These are phyloP conservation scores for Acanthamoeba royreba DNA, from an alignment of 208 protist genomes.

Conservation along the genomic window DNA sequence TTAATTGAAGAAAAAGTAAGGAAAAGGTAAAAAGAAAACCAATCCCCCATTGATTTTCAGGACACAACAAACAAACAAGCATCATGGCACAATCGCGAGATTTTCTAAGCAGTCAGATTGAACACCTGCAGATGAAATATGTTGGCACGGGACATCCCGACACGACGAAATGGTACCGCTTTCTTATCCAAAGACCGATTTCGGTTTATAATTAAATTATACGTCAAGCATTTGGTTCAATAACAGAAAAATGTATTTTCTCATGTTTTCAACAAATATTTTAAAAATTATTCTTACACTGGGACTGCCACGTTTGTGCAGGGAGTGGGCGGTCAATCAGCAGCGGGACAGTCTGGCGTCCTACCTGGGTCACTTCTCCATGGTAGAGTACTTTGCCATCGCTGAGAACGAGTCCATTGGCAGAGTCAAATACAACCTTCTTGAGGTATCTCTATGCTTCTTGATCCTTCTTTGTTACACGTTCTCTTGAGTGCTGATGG, in stretches of 20 bases:
- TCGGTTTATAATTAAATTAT: background rate
- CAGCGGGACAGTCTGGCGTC: slow-evolving; percentile 77
- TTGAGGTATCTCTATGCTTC: slow-evolving; percentile 61
- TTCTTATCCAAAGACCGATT: background rate
- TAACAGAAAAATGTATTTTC: background rate
- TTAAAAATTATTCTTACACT: too few relatives aligned
- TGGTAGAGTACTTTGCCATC: slow-evolving; percentile 71
- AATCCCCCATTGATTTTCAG: too few relatives aligned
- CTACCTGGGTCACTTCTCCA: slow-evolving; percentile 75
- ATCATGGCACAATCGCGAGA: slow-evolving; percentile 50
- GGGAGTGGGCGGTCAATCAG: slow-evolving; percentile 77
- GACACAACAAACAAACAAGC: too few relatives aligned
- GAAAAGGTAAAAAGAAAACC: too few relatives aligned
- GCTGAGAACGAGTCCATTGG: slow-evolving; percentile 79
- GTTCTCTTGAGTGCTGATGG: background rate
- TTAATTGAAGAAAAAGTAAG: too few relatives aligned
- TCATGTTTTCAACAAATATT: background rate
- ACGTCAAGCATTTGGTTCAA: background rate
- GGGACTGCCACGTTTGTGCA: background rate
- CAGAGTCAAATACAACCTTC: slow-evolving; percentile 67
- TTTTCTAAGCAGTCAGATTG: slow-evolving; percentile 73
- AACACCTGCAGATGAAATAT: slow-evolving; percentile 81
- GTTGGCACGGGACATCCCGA: slow-evolving; percentile 80
- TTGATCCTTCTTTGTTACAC: background rate
- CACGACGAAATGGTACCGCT: slow-evolving; percentile 72